Evolutionary conservation across 805 yeast genomes (phyloP), one percentile per base, ranked within the genome.

Genomic region (Yamadazyma tumulicola): DNA sequence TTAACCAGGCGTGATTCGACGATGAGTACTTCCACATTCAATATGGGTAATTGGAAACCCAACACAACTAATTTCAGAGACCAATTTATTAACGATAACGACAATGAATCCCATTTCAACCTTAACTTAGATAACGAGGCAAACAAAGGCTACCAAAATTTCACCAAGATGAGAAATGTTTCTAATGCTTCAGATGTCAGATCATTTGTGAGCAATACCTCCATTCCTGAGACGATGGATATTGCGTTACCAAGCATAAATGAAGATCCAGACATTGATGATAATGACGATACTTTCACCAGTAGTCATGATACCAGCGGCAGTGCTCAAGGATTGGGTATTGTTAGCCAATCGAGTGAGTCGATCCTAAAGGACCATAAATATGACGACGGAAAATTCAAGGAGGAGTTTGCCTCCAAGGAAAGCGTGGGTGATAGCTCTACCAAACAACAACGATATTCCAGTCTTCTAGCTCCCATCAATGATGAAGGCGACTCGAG

Each of bases 31-130:
- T 51, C 46, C 26, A 66, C 65, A 2, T 54, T 74, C 27, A 70
- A 64, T 37, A 59, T 74, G 58, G 79, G 79, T 2, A 58, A 58
- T 18, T 78, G 85, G 84, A 70, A 67, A 48, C 83, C 83, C 2
- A 73, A 77, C 46, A 77, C 81, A 6, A 62, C 58, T 20, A 59
- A 58, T 25, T 72, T 52, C 48, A 57, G 79, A 34, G 77, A 72
- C 39, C 68, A 67, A 34, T 73, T 73, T 37, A 72, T 73, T 26
- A 59, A 55, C 42, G 72, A 63, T 34, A 61, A 61, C 28, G 71
- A 65, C 28, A 66, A 64, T 32, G 73, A 59, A 44, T 65, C 51
- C 1, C 37, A 47, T 6, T 48, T 58, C 24, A 57, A 57, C 32
- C 56, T 56, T 35, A 53, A 45, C 38, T 38, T 40, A 32, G 52